Percentiles rank a stretch among this genome's conserved stretches.
phyloP scores from a whole-genome alignment of 164 flowering plant genomes.

The Berberis vulgaris region DNA sequence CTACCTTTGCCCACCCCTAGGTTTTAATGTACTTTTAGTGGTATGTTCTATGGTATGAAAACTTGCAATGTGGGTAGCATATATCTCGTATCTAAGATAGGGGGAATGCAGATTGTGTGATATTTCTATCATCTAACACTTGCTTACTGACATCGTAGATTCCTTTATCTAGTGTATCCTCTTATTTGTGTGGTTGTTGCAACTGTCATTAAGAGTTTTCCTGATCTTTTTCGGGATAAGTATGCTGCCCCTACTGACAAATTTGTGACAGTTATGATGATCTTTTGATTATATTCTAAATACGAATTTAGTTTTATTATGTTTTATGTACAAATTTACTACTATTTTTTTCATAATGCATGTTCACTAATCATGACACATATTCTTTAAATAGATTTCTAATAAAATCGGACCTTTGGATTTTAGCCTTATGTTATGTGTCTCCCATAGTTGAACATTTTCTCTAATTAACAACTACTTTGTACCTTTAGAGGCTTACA shows the following conservation, averaged over 20 bases:
- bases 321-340: background rate
- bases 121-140: background rate
- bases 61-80: too few relatives aligned
- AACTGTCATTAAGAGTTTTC: conserved; percentile 87
- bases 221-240: conserved; percentile 64
- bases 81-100: too few relatives aligned
- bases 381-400: conserved; percentile 44
- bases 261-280: conserved; percentile 43
- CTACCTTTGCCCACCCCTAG: too few relatives aligned
- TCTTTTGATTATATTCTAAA: background rate
- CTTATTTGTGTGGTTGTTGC: conserved; percentile 89
- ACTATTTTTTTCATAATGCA: background rate
- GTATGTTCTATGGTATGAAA: too few relatives aligned
- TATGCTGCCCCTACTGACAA: conserved; percentile 29
- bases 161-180: conserved; percentile 92
- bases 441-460: conserved; percentile 88
- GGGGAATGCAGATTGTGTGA: background rate
- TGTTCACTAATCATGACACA: background rate
- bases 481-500: conserved; percentile 83
- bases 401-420: conserved; percentile 61
- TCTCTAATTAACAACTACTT: conserved; percentile 79
- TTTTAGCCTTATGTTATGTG: conserved; percentile 66
- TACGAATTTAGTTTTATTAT: too few relatives aligned
- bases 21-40: too few relatives aligned
- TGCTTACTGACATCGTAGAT: conserved; percentile 40